Evolutionary conservation across 352 stramenopile species (phyloP), one percentile per base, ranked within the genome.

Genomic region (Albugo candida): DNA sequence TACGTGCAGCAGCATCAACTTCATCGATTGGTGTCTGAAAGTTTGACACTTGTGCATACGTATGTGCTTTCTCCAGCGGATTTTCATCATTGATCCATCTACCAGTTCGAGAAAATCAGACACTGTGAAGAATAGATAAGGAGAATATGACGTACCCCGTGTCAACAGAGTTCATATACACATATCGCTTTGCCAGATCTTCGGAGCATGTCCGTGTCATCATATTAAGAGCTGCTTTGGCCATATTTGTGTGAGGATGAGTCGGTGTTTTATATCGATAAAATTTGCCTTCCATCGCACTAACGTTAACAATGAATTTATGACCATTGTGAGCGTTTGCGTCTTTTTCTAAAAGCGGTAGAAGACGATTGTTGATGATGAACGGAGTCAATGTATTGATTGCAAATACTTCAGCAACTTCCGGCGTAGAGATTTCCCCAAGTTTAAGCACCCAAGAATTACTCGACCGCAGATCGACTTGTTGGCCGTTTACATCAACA

Each of bases 61-160:
- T 88, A 44, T 86, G 83, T 5, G 92, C 92, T 61, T 94, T 92
- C 48, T 94, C 76, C 27, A 96, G 56, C 36, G 93, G 93, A 69
- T 97, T 97, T 59, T 98, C 93, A 64, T 97, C 92, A 64, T 98
- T 98, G 66, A 98, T 97, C 93, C 93, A 98, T 53, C 77, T 43
- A 24, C 8, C 8, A 43, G 3, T 8, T 10, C 8, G 3, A 43
- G 3, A 43, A 19, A 19, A 19, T 24, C 17, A 43, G n/a, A 24
- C 20, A 19, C 3, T 24, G 8, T 43, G 3, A 3, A 19, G 3
- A 43, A 24, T 24, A 3, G 8, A 8, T 19, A 41, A 13, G 45
- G 5, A 41, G 51, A 18, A 48, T 17, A 13, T 14, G n/a, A 65
- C 69, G 54, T 58, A 85, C 64, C 92, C 93, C 14, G 93, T 98